Evolutionary conservation across 208 protist genomes (phyloP), one percentile per base, ranked within the genome.

Genomic region (Trypanosoma melophagium): DNA sequence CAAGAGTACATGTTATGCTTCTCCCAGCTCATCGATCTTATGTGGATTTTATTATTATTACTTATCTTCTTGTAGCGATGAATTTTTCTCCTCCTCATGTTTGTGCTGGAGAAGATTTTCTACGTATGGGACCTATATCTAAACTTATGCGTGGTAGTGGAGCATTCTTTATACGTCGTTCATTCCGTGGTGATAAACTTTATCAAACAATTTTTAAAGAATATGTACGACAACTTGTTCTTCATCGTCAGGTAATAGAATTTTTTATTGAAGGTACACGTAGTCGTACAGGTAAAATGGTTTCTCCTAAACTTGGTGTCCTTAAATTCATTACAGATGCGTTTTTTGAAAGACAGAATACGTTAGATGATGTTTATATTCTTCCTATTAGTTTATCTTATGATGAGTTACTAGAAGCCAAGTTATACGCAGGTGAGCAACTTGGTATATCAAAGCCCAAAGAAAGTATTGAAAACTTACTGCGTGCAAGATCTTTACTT

Each of bases 201-300:
- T 96, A 97, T 68, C 71, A 78, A 28, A 61, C 69, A 14, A 78
- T 96, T 22, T 94, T 96, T 66, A 76, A 69, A 62, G 85, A 94
- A 68, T 97, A 96, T 64, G 71, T 95, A 13, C 75, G 78, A 22
- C 86, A 91, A 49, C 73, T 97, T 12, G 80, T 93, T 38, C 73
- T 74, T 41, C 66, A 73, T 24, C 60, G 73, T 10, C 79, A 78
- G 38, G 67, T 77, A 44, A 44, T 96, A 2, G 88, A 97, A 75
- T 97, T 97, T 60, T 97, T 96, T 75, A 94, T 95, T 52, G 90
- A 97, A 65, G 92, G 89, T 42, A 86, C 76, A 51, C 84, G 92
- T 22, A 95, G 87, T 60, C 83, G 93, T 49, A 91, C 84, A 0
- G 90, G 90, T 41, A 97, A 96, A 67, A 95, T 83, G 51, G 80